phyloP scores from a whole-genome alignment of 1,284 basidiomycete genomes.

The Ustilago xerochloae region DNA sequence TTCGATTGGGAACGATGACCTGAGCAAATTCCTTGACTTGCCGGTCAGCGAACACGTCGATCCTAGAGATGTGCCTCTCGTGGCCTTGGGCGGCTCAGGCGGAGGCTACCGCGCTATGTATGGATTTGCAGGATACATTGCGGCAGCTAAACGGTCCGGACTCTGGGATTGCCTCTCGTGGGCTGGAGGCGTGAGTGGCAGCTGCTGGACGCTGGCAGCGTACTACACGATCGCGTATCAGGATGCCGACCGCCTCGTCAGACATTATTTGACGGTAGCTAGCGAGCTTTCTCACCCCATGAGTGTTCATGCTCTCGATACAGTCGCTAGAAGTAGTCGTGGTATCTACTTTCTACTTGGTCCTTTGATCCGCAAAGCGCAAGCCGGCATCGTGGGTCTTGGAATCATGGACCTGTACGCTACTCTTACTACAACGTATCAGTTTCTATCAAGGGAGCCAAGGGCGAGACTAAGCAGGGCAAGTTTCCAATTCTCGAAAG shows the following conservation, averaged over 20 bases:
- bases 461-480: conserved; percentile 54
- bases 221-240: conserved; percentile 57
- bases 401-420: conserved; percentile 68
- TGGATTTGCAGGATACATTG: conserved; percentile 57
- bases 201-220: conserved; percentile 67
- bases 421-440: conserved; percentile 58
- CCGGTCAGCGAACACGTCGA: conserved; percentile 61
- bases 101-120: conserved; percentile 68
- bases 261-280: conserved; percentile 57
- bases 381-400: conserved; percentile 53
- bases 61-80: conserved; percentile 64
- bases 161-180: conserved; percentile 65
- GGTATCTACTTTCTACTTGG: conserved; percentile 64
- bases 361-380: conserved; percentile 59
- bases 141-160: conserved; percentile 55
- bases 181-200: conserved; percentile 65
- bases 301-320: conserved; percentile 61
- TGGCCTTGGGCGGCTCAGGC: conserved; percentile 67
- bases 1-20: conserved; percentile 27
- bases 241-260: conserved; percentile 45
- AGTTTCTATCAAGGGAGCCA: conserved; percentile 54
- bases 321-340: conserved; percentile 53
- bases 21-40: conserved; percentile 47
- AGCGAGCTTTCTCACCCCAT: conserved; percentile 62
- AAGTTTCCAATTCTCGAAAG: conserved; percentile 62